Evolutionary conservation across 2,329 filamentous ascomycete genomes (phyloP), one percentile per base, ranked within the genome.

Genomic region (Fusarium sp.): DNA sequence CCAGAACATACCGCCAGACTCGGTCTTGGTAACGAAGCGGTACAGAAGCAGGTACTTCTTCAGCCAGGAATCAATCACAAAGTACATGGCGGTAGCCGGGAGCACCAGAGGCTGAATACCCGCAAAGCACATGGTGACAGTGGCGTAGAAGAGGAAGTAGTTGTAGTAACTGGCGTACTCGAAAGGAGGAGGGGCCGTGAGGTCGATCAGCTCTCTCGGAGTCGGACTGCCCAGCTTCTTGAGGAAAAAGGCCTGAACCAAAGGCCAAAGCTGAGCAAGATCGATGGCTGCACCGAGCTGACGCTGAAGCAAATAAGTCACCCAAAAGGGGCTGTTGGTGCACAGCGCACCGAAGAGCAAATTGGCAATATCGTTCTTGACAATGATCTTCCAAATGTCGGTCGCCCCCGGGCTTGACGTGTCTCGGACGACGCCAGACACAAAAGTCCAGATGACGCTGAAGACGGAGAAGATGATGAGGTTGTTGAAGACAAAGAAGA

Each of bases 401-500:
- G 87, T 84, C 42, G 90, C 88, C 0, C 88, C 83, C 5, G 18
- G 27, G 16, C 87, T 82, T 0, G 90, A 90, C 10, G 71, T 61
- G 52, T 88, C 84, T 4, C 89, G 80, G 54, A 95, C 85, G 40
- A 97, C 91, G 6, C 86, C 86, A 1, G 91, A 85, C 10, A 95
- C 86, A 77, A 95, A 95, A 2, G 86, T 86, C 91, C 94, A 98
- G 18, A 95, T 84, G 2, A 94, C 91, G 52, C 94, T 94, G 82
- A 98, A 98, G 16, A 98, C 86, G 13, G 95, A 98, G 83, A 98
- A 98, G 67, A 98, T 92, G 75, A 99, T 86, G 65, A 99, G 84
- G 80, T 98, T 98, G 89, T 99, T 99, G 87, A 99, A 95, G 62
- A 98, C 90, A 83, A 99, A 99, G 85, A 99, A 99, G 20, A 94